Conservation (phyloP, 192 early-diverging fungal genomes). For the Coemansia sp. region DNA sequence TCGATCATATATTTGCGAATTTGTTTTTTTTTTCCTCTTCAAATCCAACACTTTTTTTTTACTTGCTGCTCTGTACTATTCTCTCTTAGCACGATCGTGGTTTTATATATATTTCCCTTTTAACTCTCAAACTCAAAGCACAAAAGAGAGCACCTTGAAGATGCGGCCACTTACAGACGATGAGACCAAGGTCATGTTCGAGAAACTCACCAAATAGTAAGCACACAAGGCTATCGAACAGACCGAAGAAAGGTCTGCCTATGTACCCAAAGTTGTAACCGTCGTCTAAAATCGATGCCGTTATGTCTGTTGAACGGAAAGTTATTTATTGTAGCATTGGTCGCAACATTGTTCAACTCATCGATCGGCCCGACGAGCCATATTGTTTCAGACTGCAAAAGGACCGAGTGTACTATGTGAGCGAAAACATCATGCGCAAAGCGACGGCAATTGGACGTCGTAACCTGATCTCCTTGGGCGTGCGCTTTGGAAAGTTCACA, state of each 20-base stretch:
- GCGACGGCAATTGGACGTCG: conserved; percentile 80
- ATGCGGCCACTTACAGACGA: conserved; percentile 98
- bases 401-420: conserved; percentile 95
- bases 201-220: conserved; percentile 94
- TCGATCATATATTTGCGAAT: too few species aligned
- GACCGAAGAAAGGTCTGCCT: background rate
- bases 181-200: conserved; percentile 96
- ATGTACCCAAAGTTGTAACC: background rate
- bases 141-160: background rate
- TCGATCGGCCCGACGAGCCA: conserved; percentile 93
- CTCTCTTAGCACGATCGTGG: background rate
- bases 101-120: background rate
- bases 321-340: conserved; percentile 69
- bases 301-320: background rate
- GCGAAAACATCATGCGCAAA: conserved; percentile 89
- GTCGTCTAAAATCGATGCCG: background rate
- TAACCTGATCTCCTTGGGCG: conserved; percentile 85
- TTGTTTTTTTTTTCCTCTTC: too few species aligned
- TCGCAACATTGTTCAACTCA: conserved; percentile 90
- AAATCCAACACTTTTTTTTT: background rate
- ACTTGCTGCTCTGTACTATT: background rate
- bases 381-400: conserved; percentile 96
- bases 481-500: conserved; percentile 99
- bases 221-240: background rate
- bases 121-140: background rate